Evolutionary conservation across 169 alveolate species (phyloP).

Genomic region (Pseudocohnilembus persalinus): DNA sequence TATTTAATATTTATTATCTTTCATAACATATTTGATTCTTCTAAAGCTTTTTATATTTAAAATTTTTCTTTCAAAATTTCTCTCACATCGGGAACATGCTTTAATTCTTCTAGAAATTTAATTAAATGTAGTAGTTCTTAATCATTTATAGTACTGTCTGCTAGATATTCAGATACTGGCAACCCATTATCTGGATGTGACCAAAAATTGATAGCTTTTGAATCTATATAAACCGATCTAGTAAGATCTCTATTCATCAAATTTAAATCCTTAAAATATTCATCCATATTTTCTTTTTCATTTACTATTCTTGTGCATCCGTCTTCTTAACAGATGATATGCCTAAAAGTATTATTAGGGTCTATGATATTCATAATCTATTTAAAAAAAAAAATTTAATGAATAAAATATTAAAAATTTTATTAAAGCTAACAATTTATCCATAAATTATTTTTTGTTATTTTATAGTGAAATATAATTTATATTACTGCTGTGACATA

Average conservation of each 20-base stretch:
- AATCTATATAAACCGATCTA: constrained; percentile 35
- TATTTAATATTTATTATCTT: too few relatives aligned
- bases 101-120: constrained; percentile 11
- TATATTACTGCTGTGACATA: constrained; percentile 35
- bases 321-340: constrained; percentile 25
- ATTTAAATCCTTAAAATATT: constrained; percentile 38
- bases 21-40: constrained; percentile 35
- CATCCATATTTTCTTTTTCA: constrained; percentile 40
- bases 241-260: constrained; percentile 36
- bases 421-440: neutral
- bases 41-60: constrained; percentile 29
- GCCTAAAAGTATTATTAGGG: constrained; percentile 36
- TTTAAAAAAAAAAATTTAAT: neutral
- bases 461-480: constrained; percentile 1
- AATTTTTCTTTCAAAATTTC: constrained; percentile 16
- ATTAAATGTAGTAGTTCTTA: constrained; percentile 15
- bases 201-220: constrained; percentile 43
- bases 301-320: constrained; percentile 27
- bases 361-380: constrained; percentile 6
- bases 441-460: neutral
- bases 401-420: neutral
- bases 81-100: constrained; percentile 38
- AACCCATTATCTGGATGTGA: constrained; percentile 41
- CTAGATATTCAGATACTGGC: constrained; percentile 28
- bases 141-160: constrained; percentile 28